Percentiles rank a stretch among this genome's conserved stretches.
Evolutionary conservation across 2,329 filamentous ascomycete genomes (phyloP).

Genomic region (Clonostachys solani): DNA sequence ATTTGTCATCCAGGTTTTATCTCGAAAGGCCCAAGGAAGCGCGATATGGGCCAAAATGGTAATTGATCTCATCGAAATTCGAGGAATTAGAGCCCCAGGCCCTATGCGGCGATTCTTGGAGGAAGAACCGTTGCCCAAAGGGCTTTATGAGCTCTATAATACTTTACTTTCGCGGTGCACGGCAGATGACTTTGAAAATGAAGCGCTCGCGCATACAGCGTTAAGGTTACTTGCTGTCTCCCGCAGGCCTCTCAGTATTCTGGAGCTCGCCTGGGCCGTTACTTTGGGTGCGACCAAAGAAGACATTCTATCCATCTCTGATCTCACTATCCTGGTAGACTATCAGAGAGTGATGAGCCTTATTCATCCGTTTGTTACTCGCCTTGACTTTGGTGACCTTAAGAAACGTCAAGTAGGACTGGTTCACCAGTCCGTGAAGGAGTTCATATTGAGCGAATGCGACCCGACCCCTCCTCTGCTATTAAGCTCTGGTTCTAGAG

Average conservation of each 20-base stretch:
- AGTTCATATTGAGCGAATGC: constrained; percentile 3
- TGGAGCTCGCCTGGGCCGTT: constrained; percentile 20
- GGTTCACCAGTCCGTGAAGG: constrained; percentile 10
- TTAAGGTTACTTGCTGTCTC: constrained; percentile 14
- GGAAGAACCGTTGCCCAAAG: constrained; percentile 1
- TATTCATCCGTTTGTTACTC: constrained; percentile 10
- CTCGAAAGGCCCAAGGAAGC: constrained; percentile 8
- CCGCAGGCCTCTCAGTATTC: constrained; percentile 18
- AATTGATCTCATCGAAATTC: constrained; percentile 6
- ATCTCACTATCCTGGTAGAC: constrained; percentile 10
- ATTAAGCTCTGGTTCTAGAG: background rate
- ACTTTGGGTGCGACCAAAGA: constrained; percentile 7
- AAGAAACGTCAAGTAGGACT: constrained; percentile 10
- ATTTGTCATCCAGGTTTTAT: constrained; percentile 7
- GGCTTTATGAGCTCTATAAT: constrained; percentile 8
- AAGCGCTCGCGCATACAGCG: constrained; percentile 5
- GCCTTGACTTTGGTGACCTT: constrained; percentile 4
- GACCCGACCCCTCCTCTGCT: background rate
- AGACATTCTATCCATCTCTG: constrained; percentile 13
- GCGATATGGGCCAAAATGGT: constrained; percentile 10
- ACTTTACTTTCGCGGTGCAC: constrained; percentile 8
- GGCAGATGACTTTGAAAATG: constrained; percentile 5
- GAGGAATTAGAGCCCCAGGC: constrained; percentile 1
- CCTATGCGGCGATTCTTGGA: constrained; percentile 5
- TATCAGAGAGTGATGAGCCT: constrained; percentile 15